Base-by-base conservation (phyloP, 2,329 filamentous ascomycete species). In the Curvularia lunata region DNA sequence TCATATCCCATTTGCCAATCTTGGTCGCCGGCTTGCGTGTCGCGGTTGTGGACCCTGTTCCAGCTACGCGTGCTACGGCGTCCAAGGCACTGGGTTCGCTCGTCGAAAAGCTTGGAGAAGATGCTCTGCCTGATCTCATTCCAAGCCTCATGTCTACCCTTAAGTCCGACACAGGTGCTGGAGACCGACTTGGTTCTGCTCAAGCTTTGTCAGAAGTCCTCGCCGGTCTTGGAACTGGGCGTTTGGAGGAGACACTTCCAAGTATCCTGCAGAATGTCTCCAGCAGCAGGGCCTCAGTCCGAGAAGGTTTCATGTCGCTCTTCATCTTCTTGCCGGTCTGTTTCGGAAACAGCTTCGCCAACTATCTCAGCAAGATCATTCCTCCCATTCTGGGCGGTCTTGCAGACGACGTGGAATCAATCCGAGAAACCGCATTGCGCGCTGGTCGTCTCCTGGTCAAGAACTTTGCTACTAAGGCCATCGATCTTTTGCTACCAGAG, bases 311-410 rank as follows among this genome's bases (percentile, higher is more conserved):
- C 82, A 99, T 99, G 95, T 97, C 95, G 7, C 85, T 99, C 40
- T 99, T 99, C 80, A 98, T 99, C 66, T 99, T 97, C 85, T 87
- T 99, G 80, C 95, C 95, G 12, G 95, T 97, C 52, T 99, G 95
- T 80, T 99, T 99, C 71, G 95, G 95, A 71, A 99, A 99, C 84
- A 96, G 93, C 77, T 99, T 99, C 73, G 90, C 95, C 67, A 92
- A 92, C 74, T 99, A 99, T 73, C 88, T 99, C 60, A 91, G 89
- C 79, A 92, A 89, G 74, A 97, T 99, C 70, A 97, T 99, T 68
- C 96, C 95, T 18, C 91, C 95, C 19, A 98, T 99, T 70, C 84
- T 99, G 63, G 88, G 92, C 64, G 96, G 96, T 69, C 84, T 99
- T 75, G 96, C 95, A 32, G 95, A 99, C 75, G 95, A 99, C 70